Evolutionary conservation across 108 stramenopile species (phyloP).

Genomic region (Chaetoceros tenuissimus): DNA sequence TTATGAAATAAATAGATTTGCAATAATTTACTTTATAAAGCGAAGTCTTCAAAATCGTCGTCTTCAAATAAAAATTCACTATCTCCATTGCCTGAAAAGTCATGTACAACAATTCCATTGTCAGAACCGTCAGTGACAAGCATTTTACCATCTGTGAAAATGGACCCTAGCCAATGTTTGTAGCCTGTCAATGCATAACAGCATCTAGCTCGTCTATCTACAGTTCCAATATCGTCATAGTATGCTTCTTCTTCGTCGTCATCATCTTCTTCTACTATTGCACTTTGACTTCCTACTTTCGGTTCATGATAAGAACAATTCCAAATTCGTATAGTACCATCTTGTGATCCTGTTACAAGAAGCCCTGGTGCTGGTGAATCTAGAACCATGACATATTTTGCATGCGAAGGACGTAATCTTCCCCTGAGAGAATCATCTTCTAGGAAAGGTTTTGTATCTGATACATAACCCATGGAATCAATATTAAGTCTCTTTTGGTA

Average conservation of each 20-base stretch:
- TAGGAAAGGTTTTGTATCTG: constrained; percentile 18
- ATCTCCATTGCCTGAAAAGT: constrained; percentile 39
- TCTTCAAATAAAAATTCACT: constrained; percentile 14
- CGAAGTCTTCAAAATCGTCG: constrained; percentile 18
- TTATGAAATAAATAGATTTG: neutral
- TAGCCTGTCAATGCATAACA: constrained; percentile 61
- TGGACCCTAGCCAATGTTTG: constrained; percentile 64
- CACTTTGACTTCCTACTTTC: neutral
- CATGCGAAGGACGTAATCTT: constrained; percentile 32
- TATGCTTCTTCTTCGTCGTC: constrained; percentile 13
- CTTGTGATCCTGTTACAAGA: constrained; percentile 45
- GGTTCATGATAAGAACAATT: constrained; percentile 11
- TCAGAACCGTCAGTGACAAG: constrained; percentile 68
- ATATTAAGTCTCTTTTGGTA: constrained; percentile 27
- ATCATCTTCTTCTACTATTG: neutral
- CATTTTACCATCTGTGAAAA: constrained; percentile 42
- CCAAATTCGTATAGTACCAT: constrained; percentile 62
- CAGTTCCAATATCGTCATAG: neutral
- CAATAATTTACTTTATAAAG: neutral
- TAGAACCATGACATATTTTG: constrained; percentile 35
- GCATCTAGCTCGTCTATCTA: constrained; percentile 19
- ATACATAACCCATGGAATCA: constrained; percentile 11
- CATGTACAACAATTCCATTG: constrained; percentile 59
- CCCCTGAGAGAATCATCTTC: constrained; percentile 14
- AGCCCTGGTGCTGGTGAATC: constrained; percentile 39